These are phyloP conservation scores for Plasmopara viticola DNA, from an alignment of 352 stramenopile genomes.

Conservation along the genomic window DNA sequence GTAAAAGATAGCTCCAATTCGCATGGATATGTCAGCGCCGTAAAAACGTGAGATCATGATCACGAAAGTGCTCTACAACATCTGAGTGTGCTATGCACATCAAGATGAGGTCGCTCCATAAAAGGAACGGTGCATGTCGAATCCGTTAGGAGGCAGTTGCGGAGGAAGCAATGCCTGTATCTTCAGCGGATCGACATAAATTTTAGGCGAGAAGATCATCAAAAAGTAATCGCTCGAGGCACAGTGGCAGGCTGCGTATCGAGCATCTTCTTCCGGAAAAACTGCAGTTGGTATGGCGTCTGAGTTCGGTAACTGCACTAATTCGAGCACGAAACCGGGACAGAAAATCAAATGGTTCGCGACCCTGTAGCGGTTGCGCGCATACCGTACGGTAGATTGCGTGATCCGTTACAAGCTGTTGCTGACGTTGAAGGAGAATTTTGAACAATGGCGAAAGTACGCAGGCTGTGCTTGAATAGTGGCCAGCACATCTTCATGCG, in stretches of 20 bases:
- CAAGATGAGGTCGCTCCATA: constrained; percentile 1
- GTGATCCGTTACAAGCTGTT: not conserved
- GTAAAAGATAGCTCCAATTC: not conserved
- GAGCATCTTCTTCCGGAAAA: not conserved
- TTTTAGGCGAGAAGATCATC: not conserved
- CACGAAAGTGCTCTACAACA: not conserved
- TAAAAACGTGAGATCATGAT: not conserved
- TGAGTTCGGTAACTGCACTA: not conserved
- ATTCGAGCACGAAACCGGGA: not conserved
- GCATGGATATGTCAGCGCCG: not conserved
- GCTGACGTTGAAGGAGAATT: not conserved
- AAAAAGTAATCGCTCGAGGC: constrained; percentile 1
- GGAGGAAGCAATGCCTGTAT: not conserved
- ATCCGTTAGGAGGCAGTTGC: not conserved
- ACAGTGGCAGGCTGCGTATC: not conserved
- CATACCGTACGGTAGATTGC: not conserved
- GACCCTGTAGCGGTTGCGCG: not conserved
- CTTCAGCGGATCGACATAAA: not conserved
- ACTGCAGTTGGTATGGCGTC: not conserved
- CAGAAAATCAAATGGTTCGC: no score
- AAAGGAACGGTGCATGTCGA: not conserved
- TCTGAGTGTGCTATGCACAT: not conserved
- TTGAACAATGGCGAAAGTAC: not conserved
- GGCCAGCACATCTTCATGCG: constrained; percentile 1
- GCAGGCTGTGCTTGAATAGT: constrained; percentile 1